A percentile compares a stretch with the other conserved stretches of the same genome.
These are phyloP conservation scores for Moricandia arvensis DNA, from an alignment of 345 rosid species.

Conservation along the genomic window DNA sequence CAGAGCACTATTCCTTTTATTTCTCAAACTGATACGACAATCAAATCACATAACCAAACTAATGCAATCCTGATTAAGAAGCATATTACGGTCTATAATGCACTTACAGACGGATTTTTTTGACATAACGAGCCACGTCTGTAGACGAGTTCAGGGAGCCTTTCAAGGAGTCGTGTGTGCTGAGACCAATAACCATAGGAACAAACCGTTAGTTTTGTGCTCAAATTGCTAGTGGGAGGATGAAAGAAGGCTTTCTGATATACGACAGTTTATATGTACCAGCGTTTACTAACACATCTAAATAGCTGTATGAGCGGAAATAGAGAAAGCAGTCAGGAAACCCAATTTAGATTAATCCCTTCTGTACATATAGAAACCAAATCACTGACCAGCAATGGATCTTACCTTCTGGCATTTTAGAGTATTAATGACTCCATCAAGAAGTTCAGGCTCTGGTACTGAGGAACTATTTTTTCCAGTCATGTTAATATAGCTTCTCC, in stretches of 20 bases:
- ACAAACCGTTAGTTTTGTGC: slow-evolving; percentile 22
- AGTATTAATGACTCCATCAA: slow-evolving; percentile 54
- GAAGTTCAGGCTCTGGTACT: slow-evolving; percentile 63
- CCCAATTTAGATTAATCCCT: slow-evolving; percentile 2
- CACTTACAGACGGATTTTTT: slow-evolving; percentile 73
- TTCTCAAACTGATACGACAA: slow-evolving; percentile 14
- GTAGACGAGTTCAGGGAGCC: slow-evolving; percentile 73
- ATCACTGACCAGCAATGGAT: slow-evolving; percentile 13
- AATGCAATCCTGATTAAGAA: slow-evolving; percentile 4
- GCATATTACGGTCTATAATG: slow-evolving; percentile 3
- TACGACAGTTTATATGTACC: not conserved
- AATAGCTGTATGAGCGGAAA: slow-evolving; percentile 4
- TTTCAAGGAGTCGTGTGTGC: slow-evolving; percentile 78
- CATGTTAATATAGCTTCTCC: slow-evolving; percentile 78
- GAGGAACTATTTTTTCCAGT: slow-evolving; percentile 68
- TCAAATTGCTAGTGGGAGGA: slow-evolving; percentile 5
- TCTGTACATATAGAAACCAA: slow-evolving; percentile 5
- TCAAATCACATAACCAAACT: not conserved
- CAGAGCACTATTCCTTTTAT: not conserved
- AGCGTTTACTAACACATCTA: not conserved
- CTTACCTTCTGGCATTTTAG: slow-evolving; percentile 88
- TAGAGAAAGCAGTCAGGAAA: slow-evolving; percentile 6
- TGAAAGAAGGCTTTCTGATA: slow-evolving; percentile 7
- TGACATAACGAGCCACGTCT: slow-evolving; percentile 73
- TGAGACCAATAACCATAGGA: slow-evolving; percentile 37